A percentile compares a stretch with the other conserved stretches of the same genome.
These are phyloP conservation scores for Cystobasidiaceae sp. DNA, from an alignment of 1,284 basidiomycete genomes.

Conservation along the genomic window DNA sequence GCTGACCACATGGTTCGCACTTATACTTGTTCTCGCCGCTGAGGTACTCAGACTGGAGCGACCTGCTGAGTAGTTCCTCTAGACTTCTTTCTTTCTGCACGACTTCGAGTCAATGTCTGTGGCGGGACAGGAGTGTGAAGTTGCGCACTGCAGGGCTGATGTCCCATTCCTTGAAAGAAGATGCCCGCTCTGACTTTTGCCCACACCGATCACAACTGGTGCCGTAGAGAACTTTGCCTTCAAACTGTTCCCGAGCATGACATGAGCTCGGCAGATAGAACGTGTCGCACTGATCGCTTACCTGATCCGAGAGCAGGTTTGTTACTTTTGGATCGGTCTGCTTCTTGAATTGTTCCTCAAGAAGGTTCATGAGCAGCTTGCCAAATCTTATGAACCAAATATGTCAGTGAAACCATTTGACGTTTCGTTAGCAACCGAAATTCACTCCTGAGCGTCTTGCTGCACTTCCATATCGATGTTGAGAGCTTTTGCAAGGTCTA, in stretches of 20 bases:
- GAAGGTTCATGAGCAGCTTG: conserved; percentile 82
- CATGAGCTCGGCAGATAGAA: too few species aligned
- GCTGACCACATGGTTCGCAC: conserved; percentile 63
- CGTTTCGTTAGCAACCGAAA: too few species aligned
- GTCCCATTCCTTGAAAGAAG: conserved; percentile 74
- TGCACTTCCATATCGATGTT: conserved; percentile 72
- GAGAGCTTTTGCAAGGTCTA: conserved; percentile 72
- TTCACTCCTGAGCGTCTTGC: conserved; percentile 89
- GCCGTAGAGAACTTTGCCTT: conserved; percentile 71
- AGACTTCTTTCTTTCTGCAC: conserved; percentile 63
- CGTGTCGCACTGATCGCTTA: too few species aligned
- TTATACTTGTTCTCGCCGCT: conserved; percentile 79
- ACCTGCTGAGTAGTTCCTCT: conserved; percentile 60
- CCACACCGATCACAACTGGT: conserved; percentile 69
- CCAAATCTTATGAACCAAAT: conserved; percentile 61
- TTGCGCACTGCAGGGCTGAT: conserved; percentile 64
- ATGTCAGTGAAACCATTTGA: neutral
- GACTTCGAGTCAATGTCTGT: neutral
- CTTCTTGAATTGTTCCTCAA: conserved; percentile 76
- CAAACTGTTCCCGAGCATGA: conserved; percentile 61
- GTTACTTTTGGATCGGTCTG: conserved; percentile 58
- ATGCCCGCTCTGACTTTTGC: conserved; percentile 62
- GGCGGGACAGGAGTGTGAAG: neutral
- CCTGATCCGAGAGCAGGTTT: conserved; percentile 66
- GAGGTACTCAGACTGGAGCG: conserved; percentile 64